Evolutionary conservation across 2,329 filamentous ascomycete genomes (phyloP).

Genomic region (Whalleya microplaca): DNA sequence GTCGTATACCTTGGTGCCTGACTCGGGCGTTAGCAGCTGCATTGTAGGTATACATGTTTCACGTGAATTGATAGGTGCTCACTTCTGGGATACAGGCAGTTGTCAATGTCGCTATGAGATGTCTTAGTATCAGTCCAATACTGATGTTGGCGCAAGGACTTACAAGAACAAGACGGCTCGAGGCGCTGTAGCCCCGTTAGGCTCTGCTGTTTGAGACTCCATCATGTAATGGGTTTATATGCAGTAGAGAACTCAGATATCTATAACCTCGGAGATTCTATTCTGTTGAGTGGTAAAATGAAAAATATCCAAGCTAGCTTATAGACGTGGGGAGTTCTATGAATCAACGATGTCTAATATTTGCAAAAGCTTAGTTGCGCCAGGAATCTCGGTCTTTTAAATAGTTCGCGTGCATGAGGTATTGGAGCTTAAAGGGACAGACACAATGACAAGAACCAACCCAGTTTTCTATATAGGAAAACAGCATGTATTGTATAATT

Average conservation of each 20-base stretch:
- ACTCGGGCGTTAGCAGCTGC: constrained; percentile 18
- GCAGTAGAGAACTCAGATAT: not conserved
- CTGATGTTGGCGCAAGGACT: constrained; percentile 20
- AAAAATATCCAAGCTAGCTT: too few relatives aligned
- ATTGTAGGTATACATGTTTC: not conserved
- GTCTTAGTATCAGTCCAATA: constrained; percentile 22
- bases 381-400: not conserved
- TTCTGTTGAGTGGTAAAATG: not conserved
- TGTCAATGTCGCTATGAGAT: constrained; percentile 93
- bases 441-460: not conserved
- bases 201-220: constrained; percentile 30
- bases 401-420: not conserved
- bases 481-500: not conserved
- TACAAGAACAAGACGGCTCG: constrained; percentile 51
- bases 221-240: constrained; percentile 25
- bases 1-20: constrained; percentile 80
- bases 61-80: constrained; percentile 36
- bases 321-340: not conserved
- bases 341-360: not conserved
- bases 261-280: not conserved
- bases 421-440: not conserved
- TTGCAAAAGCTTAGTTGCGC: not conserved
- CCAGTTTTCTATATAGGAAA: not conserved
- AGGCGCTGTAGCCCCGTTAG: constrained; percentile 27
- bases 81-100: constrained; percentile 94